Evolutionary conservation across 176 grass and related monocot genomes (phyloP).

Genomic region (Lolium multiflorum): DNA sequence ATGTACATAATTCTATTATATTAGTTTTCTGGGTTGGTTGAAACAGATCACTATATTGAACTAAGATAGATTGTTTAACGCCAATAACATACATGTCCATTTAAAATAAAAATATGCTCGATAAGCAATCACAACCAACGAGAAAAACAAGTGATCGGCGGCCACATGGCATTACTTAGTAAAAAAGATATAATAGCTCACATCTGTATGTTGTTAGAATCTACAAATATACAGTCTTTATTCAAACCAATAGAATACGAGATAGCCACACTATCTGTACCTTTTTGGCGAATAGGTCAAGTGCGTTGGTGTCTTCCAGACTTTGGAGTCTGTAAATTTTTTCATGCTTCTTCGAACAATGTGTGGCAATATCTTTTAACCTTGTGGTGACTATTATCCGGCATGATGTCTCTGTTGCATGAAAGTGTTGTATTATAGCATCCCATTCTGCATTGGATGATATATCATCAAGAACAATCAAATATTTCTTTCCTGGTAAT

Average conservation of each 20-base stretch:
- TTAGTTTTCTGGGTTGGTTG: too few relatives aligned
- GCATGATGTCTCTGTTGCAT: not conserved
- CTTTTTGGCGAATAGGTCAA: too few relatives aligned
- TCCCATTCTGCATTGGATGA: not conserved
- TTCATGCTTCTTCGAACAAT: not conserved
- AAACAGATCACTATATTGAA: too few relatives aligned
- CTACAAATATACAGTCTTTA: not conserved
- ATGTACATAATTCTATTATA: too few relatives aligned
- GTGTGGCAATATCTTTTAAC: not conserved
- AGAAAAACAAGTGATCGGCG: too few relatives aligned
- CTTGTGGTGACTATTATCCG: slow-evolving; percentile 45
- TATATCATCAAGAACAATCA: slow-evolving; percentile 39
- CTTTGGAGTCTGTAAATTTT: not conserved
- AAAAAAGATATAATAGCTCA: not conserved
- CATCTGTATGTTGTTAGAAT: not conserved
- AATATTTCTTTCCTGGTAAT: not conserved
- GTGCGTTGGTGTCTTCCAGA: too few relatives aligned
- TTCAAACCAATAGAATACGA: not conserved
- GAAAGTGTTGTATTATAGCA: not conserved
- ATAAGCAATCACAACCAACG: too few relatives aligned
- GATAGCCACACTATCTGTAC: not conserved
- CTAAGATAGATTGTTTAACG: too few relatives aligned
- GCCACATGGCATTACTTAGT: too few relatives aligned
- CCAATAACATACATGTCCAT: too few relatives aligned
- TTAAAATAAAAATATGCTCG: too few relatives aligned